Percentiles rank a stretch among this genome's conserved stretches.
phyloP scores from a whole-genome alignment of 768 basidiomycete genomes.

The Amanita muscaria region DNA sequence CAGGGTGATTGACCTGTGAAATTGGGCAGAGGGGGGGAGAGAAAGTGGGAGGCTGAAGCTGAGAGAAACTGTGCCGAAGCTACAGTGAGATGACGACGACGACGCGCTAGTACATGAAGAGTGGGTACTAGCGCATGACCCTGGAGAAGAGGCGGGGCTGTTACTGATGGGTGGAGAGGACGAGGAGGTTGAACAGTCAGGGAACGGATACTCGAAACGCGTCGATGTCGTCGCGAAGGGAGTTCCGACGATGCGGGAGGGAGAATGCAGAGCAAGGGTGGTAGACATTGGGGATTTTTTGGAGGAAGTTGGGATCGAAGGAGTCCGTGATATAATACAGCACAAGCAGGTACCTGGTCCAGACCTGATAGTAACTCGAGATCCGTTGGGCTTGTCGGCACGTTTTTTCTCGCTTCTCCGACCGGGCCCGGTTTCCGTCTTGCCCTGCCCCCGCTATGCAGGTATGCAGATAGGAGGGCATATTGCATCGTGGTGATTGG shows the following conservation, averaged over 20 bases:
- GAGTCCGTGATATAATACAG: too few relatives aligned
- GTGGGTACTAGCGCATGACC: slow-evolving; percentile 2
- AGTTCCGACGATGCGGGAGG: slow-evolving; percentile 23
- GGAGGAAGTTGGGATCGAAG: too few relatives aligned
- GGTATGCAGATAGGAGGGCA: too few relatives aligned
- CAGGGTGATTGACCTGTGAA: slow-evolving; percentile 7
- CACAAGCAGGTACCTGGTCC: background rate
- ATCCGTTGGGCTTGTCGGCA: background rate
- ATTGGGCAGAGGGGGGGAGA: slow-evolving; percentile 9
- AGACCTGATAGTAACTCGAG: background rate
- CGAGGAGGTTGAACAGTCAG: slow-evolving; percentile 8
- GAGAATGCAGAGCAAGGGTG: slow-evolving; percentile 4
- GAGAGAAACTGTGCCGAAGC: background rate
- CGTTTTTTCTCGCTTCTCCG: background rate
- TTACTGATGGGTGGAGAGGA: slow-evolving; percentile 1
- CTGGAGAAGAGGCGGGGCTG: slow-evolving; percentile 7
- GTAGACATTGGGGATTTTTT: background rate
- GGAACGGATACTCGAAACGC: slow-evolving; percentile 27
- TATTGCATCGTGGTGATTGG: too few relatives aligned
- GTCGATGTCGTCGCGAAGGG: slow-evolving; percentile 23
- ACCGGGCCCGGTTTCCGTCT: background rate
- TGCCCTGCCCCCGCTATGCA: too few relatives aligned
- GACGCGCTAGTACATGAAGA: background rate
- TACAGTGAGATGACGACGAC: background rate
- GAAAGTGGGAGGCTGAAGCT: slow-evolving; percentile 10